These are phyloP conservation scores for Saposhnikovia divaricata DNA, from an alignment of 129 eudicot genomes.

Conservation along the genomic window DNA sequence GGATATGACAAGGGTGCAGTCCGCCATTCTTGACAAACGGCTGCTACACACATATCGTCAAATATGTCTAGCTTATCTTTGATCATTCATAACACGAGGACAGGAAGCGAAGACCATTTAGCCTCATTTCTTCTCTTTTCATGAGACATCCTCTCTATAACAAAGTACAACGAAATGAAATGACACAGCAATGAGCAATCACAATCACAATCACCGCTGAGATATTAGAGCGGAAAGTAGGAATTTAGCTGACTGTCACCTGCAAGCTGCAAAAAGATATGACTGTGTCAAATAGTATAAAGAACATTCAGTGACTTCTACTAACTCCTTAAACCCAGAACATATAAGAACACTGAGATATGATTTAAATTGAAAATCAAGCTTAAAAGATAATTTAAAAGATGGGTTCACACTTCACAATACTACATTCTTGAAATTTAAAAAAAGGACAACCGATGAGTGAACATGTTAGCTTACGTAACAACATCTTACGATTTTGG, in stretches of 20 bases:
- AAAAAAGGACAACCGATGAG: no score
- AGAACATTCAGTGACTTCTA: no score
- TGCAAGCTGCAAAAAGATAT: background rate
- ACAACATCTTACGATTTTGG: no score
- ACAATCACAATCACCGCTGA: background rate
- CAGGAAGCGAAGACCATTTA: background rate
- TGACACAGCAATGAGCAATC: background rate
- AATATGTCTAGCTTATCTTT: background rate
- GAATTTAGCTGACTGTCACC: background rate
- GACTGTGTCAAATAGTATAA: background rate
- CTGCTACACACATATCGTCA: background rate
- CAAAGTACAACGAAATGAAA: background rate
- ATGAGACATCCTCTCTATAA: background rate
- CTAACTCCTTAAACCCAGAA: no score
- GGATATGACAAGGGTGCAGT: slow-evolving; percentile 1
- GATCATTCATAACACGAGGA: background rate
- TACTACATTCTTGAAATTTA: no score
- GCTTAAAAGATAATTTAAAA: no score
- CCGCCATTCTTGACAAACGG: background rate
- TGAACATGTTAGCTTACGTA: no score
- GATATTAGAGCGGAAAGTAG: no score
- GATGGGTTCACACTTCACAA: no score
- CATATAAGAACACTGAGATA: no score
- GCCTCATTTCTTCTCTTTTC: background rate
- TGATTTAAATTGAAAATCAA: no score